Percentiles rank a stretch among this genome's conserved stretches.
Evolutionary conservation across 345 rosid genomes (phyloP).

Genomic region (Bruguiera gymnorhiza): DNA sequence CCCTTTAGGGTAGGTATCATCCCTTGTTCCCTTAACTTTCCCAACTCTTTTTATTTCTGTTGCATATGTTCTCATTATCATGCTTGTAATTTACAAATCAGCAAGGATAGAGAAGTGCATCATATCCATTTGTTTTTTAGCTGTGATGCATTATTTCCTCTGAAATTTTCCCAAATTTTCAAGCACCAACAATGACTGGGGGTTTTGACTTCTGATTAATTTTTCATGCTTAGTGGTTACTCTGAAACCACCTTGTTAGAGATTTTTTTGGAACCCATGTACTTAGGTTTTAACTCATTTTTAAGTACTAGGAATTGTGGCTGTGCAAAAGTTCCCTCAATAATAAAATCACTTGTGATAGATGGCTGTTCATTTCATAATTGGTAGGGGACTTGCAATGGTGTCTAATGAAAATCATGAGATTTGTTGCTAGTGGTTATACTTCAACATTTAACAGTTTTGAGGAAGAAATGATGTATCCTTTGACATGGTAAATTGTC

Average conservation of each 20-base stretch:
- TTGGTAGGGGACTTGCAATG: background rate
- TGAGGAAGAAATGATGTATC: too few relatives aligned
- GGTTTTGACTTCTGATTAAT: background rate
- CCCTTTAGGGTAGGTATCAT: constrained; percentile 72
- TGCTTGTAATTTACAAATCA: background rate
- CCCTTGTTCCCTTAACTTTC: background rate
- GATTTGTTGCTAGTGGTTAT: background rate
- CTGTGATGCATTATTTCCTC: background rate
- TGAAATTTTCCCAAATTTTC: too few relatives aligned
- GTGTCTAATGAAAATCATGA: background rate
- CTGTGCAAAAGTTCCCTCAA: background rate
- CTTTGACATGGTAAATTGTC: background rate
- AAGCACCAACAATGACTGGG: too few relatives aligned
- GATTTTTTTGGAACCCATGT: background rate
- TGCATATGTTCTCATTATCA: background rate
- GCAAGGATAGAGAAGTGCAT: background rate
- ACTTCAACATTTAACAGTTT: too few relatives aligned
- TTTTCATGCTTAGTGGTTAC: background rate
- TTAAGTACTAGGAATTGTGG: background rate
- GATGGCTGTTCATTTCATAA: background rate
- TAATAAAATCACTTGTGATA: background rate
- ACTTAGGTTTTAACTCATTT: background rate
- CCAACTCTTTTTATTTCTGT: background rate
- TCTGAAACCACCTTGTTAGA: background rate
- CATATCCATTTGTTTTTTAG: background rate